These are phyloP conservation scores for Catenaria anguillulae DNA, from an alignment of 371 early-diverging fungal genomes.

Conservation along the genomic window DNA sequence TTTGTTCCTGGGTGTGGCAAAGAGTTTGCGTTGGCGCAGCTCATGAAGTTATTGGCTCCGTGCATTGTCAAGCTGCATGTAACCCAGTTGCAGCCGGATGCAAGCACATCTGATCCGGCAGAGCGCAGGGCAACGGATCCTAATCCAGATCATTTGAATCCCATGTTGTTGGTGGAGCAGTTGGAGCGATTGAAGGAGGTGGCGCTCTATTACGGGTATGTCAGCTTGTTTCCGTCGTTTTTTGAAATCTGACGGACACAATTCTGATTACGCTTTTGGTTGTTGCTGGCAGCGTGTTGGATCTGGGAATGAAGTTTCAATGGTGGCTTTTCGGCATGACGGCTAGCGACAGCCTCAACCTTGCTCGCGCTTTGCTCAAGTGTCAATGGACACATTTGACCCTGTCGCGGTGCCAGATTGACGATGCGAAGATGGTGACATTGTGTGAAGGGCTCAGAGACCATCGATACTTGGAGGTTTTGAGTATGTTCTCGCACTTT, in stretches of 20 bases:
- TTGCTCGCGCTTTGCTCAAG: not conserved
- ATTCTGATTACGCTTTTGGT: too few species aligned
- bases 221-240: too few species aligned
- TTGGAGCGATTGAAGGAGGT: not conserved
- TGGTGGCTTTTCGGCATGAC: constrained; percentile 3
- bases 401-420: not conserved
- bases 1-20: not conserved
- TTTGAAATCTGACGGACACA: too few species aligned
- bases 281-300: not conserved
- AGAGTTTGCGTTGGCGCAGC: not conserved
- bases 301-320: constrained; percentile 4
- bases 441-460: constrained; percentile 3
- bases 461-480: not conserved
- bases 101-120: not conserved
- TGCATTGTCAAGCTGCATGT: not conserved
- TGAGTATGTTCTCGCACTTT: not conserved
- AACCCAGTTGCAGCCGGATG: not conserved
- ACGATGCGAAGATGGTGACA: not conserved
- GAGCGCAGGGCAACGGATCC: not conserved
- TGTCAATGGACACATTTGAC: not conserved
- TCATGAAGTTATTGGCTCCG: not conserved
- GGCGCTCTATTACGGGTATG: not conserved
- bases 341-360: not conserved
- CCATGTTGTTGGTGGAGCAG: not conserved
- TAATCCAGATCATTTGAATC: constrained; percentile 1